Percentiles rank a stretch among this genome's conserved stretches.
Conservation (phyloP, 805 yeast genomes). For the Hanseniaspora clermontiae region DNA sequence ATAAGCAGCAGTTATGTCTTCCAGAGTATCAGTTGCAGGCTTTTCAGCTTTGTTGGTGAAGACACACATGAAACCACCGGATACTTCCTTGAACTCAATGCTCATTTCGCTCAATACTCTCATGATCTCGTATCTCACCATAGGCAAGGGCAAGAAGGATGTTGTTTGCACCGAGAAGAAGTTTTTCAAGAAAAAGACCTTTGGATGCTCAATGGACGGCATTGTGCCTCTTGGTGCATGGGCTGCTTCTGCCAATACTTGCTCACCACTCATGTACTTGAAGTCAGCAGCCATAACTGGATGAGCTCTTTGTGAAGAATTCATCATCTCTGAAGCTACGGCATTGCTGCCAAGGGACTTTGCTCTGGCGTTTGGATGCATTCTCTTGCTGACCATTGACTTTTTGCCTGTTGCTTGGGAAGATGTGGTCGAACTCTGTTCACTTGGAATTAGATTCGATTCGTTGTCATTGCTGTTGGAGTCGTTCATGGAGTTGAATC, state of each 20-base stretch:
- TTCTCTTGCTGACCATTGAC: constrained; percentile 23
- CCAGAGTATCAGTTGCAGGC: constrained; percentile 13
- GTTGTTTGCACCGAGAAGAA: constrained; percentile 92
- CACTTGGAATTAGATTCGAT: not conserved
- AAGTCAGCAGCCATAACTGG: not conserved
- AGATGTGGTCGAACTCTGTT: constrained; percentile 14
- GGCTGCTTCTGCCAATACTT: constrained; percentile 37
- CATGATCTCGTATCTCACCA: constrained; percentile 73
- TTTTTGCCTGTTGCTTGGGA: constrained; percentile 21
- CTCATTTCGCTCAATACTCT: constrained; percentile 62
- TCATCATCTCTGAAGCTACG: constrained; percentile 23
- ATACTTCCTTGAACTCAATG: constrained; percentile 74
- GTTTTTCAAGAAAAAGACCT: constrained; percentile 80
- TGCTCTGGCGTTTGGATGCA: constrained; percentile 78
- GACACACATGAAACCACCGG: constrained; percentile 84
- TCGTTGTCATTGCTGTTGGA: not conserved
- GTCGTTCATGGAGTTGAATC: constrained; percentile 18
- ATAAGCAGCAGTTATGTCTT: constrained; percentile 7
- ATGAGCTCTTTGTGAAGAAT: constrained; percentile 15
- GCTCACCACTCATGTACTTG: constrained; percentile 30
- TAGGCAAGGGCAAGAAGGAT: constrained; percentile 80
- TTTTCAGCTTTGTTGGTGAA: constrained; percentile 35
- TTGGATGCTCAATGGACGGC: constrained; percentile 91
- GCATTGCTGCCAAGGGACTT: constrained; percentile 70
- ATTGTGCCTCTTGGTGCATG: constrained; percentile 62